Evolutionary conservation across 2,329 filamentous ascomycete genomes (phyloP).

Genomic region (Aphanocladium album): DNA sequence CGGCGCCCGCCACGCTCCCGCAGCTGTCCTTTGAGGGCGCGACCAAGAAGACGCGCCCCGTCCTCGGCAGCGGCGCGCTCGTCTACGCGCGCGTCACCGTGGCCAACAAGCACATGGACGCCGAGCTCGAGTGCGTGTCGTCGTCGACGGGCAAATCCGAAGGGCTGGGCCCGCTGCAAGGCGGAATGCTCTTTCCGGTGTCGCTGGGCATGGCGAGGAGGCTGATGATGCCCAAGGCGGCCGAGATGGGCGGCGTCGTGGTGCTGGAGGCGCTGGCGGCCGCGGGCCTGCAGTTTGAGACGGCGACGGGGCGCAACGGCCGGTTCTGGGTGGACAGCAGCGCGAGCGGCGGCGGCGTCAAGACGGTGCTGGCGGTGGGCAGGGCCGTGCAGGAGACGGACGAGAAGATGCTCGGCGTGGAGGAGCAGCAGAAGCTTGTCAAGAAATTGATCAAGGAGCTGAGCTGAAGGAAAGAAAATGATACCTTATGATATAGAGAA

Average conservation of each 20-base stretch:
- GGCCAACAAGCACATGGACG: conserved; percentile 76
- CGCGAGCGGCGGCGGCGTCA: conserved; percentile 55
- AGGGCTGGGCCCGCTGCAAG: conserved; percentile 75
- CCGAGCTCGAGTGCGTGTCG: conserved; percentile 87
- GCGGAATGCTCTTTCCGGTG: conserved; percentile 81
- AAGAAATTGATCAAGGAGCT: conserved; percentile 59
- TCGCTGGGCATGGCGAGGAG: conserved; percentile 78
- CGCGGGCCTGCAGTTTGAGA: conserved; percentile 81
- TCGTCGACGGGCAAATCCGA: conserved; percentile 82
- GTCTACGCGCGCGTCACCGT: conserved; percentile 83
- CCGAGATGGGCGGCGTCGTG: conserved; percentile 59
- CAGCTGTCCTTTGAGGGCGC: conserved; percentile 91
- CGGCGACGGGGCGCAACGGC: conserved; percentile 89
- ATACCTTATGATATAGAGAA: background rate
- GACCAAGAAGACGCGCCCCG: conserved; percentile 84
- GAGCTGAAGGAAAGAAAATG: conserved; percentile 35
- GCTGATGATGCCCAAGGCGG: conserved; percentile 61
- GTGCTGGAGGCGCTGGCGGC: conserved; percentile 74
- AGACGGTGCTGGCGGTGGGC: conserved; percentile 71
- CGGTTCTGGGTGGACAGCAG: conserved; percentile 80
- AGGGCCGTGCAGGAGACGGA: conserved; percentile 76
- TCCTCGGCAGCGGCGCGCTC: conserved; percentile 67
- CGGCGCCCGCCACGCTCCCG: conserved; percentile 64
- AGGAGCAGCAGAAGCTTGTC: conserved; percentile 66
- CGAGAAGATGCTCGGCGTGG: conserved; percentile 55